Evolutionary conservation across 169 alveolate genomes (phyloP), one percentile per base, ranked within the genome.

Genomic region (Cryptosporidium bovis): DNA sequence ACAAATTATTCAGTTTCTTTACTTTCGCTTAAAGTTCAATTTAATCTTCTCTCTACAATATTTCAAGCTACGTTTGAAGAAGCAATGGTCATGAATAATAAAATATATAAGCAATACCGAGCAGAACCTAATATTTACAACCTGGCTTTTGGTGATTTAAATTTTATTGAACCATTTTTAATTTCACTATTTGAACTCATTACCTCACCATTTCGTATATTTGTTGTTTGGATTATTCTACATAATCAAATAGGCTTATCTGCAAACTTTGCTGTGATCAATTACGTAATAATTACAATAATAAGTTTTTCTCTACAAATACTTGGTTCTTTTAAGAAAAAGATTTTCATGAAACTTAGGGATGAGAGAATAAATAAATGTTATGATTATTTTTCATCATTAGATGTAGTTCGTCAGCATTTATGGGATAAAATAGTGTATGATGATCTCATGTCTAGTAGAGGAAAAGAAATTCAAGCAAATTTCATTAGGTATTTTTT

Each of bases 391-490:
- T 34, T 71, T 56, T 71, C 84, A 13, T 34, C 51, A 29, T 34
- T 71, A 34, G 31, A 50, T 8, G 36, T 60, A 1, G 36, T 71
- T 16, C 67, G 84, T 34, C 53, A 56, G n/a, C 58, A 55, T 1
- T 71, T 71, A 31, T 71, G 84, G 84, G 71, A 71, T 12, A 69
- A 71, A 15, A n/a, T 71, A 5, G 58, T 71, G 1, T 71, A 56
- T 56, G 60, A 71, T 8, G 69, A 71, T 16, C 20, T 71, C 4
- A 53, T 56, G 69, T 34, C 56, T 5, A 29, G 31, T 6, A 71
- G 84, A 36, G 36, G 20, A 18, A 8, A 29, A 31, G 84, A 71
- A 27, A 36, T 71, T 5, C 15, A 34, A n/a, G 67, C 84, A 1
- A 71, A 71, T 18, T 18, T 71, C 13, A 53, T 18, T 5, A 31